Conservation (phyloP, 192 early-diverging fungal genomes). For the Cladochytrium replicatum region DNA sequence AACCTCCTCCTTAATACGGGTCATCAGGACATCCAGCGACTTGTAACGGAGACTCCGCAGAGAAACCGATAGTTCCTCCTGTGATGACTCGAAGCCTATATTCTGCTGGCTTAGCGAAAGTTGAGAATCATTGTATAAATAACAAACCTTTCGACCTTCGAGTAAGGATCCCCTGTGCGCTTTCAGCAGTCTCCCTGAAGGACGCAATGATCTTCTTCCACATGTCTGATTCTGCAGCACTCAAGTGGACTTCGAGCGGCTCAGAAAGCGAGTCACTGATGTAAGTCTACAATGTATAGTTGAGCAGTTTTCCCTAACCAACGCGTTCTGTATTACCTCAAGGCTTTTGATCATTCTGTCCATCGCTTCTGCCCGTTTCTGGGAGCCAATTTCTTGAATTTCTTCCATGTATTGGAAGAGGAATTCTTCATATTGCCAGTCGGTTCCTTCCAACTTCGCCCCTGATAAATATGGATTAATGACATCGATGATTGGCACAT, state of each 20-base stretch:
- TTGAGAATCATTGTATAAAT: background rate
- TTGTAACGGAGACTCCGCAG: slow-evolving; percentile 46
- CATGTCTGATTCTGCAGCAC: slow-evolving; percentile 53
- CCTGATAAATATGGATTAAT: slow-evolving; percentile 1
- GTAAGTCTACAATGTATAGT: slow-evolving; percentile 5
- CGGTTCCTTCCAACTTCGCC: slow-evolving; percentile 51
- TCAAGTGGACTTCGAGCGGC: slow-evolving; percentile 55
- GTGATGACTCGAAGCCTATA: slow-evolving; percentile 20
- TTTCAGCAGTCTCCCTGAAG: slow-evolving; percentile 45
- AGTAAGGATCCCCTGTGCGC: slow-evolving; percentile 33
- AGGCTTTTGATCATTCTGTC: slow-evolving; percentile 51
- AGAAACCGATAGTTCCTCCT: slow-evolving; percentile 39
- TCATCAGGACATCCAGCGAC: slow-evolving; percentile 68
- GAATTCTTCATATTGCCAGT: slow-evolving; percentile 62
- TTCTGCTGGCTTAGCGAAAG: background rate
- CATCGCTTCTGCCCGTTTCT: slow-evolving; percentile 57
- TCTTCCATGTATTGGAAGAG: slow-evolving; percentile 48
- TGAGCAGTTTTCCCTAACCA: background rate
- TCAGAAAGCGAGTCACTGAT: slow-evolving; percentile 51
- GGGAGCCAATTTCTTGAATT: slow-evolving; percentile 41
- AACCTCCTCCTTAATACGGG: slow-evolving; percentile 69
- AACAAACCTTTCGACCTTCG: slow-evolving; percentile 10
- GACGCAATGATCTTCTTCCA: slow-evolving; percentile 59
- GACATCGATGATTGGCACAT: slow-evolving; percentile 5
- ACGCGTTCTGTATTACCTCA: slow-evolving; percentile 19